A percentile compares a stretch with the other conserved stretches of the same genome.
Conservation (phyloP, 495 filamentous ascomycete species). For the Immersiella caudata region DNA sequence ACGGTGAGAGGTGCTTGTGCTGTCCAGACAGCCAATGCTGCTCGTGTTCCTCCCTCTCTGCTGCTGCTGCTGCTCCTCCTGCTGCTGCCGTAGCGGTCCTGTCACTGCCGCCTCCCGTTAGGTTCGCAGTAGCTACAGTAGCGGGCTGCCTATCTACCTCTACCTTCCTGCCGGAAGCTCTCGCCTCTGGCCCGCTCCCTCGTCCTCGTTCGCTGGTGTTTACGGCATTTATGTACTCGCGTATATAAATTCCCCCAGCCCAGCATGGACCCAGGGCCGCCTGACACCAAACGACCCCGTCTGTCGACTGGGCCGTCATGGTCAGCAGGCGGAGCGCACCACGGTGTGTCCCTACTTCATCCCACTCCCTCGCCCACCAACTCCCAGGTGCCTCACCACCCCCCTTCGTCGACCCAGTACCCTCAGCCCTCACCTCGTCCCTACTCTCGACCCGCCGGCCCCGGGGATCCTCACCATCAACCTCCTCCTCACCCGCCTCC, state of each 20-base stretch:
- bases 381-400: constrained; percentile 45
- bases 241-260: constrained; percentile 42
- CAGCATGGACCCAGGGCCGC: constrained; percentile 55
- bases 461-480: constrained; percentile 32
- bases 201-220: constrained; percentile 35
- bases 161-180: background rate
- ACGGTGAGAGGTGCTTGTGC: background rate
- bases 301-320: constrained; percentile 48
- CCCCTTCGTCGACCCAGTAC: constrained; percentile 46
- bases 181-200: background rate
- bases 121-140: background rate
- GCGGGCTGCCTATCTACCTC: background rate
- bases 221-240: constrained; percentile 42
- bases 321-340: constrained; percentile 45
- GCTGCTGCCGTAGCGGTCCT: constrained; percentile 5
- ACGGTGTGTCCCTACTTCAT: constrained; percentile 50
- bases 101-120: constrained; percentile 4
- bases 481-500: constrained; percentile 18
- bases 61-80: background rate
- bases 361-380: constrained; percentile 45
- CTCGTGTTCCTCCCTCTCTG: background rate
- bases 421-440: constrained; percentile 13
- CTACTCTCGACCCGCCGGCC: constrained; percentile 45
- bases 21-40: constrained; percentile 19
- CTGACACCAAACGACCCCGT: constrained; percentile 53